A percentile compares a stretch with the other conserved stretches of the same genome.
These are phyloP conservation scores for Annulohypoxylon moriforme DNA, from an alignment of 495 filamentous ascomycete species.

Conservation along the genomic window DNA sequence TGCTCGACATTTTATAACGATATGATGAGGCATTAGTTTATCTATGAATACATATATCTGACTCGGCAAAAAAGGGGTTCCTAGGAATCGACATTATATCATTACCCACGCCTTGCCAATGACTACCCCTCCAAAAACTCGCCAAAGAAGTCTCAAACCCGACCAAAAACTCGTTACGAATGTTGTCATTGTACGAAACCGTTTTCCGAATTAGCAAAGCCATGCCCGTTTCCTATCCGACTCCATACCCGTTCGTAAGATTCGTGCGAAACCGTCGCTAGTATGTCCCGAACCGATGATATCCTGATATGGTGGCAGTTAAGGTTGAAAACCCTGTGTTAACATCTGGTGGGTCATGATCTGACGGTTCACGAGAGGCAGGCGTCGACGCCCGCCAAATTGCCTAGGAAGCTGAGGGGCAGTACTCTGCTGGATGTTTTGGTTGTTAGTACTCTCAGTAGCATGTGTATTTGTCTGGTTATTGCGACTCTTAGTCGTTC, in stretches of 20 bases:
- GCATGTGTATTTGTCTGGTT: conserved; percentile 13
- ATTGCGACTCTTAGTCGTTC: conserved; percentile 9
- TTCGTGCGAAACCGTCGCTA: neutral
- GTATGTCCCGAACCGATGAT: neutral
- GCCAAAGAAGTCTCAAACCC: conserved; percentile 17
- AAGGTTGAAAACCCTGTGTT: conserved; percentile 48
- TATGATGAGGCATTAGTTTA: conserved; percentile 30
- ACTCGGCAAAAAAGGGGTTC: conserved; percentile 1
- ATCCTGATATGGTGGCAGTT: neutral
- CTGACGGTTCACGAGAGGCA: conserved; percentile 47
- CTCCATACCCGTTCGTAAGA: neutral
- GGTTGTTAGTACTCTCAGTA: conserved; percentile 4
- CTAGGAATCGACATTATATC: conserved; percentile 9
- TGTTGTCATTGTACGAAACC: neutral
- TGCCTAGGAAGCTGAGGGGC: conserved; percentile 32
- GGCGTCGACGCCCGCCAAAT: conserved; percentile 44
- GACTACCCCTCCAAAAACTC: conserved; percentile 9
- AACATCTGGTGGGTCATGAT: conserved; percentile 50
- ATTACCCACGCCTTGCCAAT: neutral
- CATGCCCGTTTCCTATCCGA: neutral
- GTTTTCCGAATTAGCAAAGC: neutral
- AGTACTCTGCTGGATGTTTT: conserved; percentile 26
- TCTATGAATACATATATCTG: conserved; percentile 10
- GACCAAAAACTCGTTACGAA: conserved; percentile 25
- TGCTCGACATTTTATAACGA: conserved; percentile 30